Percentiles rank a stretch among this genome's conserved stretches.
Evolutionary conservation across 2,329 filamentous ascomycete species (phyloP).

Genomic region (Nemania serpens): DNA sequence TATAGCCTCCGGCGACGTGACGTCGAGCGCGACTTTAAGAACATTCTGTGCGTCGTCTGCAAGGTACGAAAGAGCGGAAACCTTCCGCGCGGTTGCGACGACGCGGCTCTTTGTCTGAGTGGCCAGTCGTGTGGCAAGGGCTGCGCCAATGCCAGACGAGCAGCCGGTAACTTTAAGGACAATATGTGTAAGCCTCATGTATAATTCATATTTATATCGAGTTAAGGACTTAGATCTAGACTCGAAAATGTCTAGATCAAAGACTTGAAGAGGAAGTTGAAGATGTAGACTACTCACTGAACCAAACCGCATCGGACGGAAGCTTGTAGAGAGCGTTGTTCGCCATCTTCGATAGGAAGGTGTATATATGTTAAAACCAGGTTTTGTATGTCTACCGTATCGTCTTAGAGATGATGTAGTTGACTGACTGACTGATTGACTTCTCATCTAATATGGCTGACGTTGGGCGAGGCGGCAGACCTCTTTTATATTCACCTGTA

Average conservation of each 20-base stretch:
- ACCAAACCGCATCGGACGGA: slow-evolving; percentile 36
- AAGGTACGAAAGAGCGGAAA: slow-evolving; percentile 48
- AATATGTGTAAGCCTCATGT: neutral
- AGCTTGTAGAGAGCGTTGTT: slow-evolving; percentile 27
- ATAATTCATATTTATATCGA: neutral
- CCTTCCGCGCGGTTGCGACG: slow-evolving; percentile 45
- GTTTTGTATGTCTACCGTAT: neutral
- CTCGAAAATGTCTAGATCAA: neutral
- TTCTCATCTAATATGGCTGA: neutral
- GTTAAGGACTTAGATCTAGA: neutral
- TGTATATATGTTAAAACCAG: neutral
- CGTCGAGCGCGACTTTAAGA: slow-evolving; percentile 53
- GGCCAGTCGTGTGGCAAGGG: slow-evolving; percentile 33
- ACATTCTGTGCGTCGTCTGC: slow-evolving; percentile 44
- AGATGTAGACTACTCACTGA: slow-evolving; percentile 29
- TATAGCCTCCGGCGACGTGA: slow-evolving; percentile 48
- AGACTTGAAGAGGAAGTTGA: neutral
- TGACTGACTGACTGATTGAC: neutral
- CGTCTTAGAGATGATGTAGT: neutral
- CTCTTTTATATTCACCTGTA: too few relatives aligned
- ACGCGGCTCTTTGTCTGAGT: slow-evolving; percentile 32
- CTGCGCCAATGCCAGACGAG: slow-evolving; percentile 40
- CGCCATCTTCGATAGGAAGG: slow-evolving; percentile 6
- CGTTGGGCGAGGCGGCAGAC: too few relatives aligned
- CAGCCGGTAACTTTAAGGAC: slow-evolving; percentile 38